Evolutionary conservation across 2,329 filamentous ascomycete genomes (phyloP), one percentile per base, ranked within the genome.

Genomic region (Penicillium glabrum): DNA sequence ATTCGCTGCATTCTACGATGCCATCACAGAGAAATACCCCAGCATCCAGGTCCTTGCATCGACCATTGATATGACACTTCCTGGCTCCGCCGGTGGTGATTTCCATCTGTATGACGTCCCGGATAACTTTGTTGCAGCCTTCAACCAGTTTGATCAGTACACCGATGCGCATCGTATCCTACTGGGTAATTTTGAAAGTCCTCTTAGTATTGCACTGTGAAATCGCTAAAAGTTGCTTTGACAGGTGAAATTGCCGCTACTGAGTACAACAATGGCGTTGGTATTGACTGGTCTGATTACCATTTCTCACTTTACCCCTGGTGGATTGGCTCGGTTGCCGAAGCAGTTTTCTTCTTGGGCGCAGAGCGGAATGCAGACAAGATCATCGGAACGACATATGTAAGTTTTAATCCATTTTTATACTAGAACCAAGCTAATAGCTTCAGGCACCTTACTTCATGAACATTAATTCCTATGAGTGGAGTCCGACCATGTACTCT

Each of bases 281-380:
- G 79, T 5, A 79, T 71, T 19, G 75, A 75, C 59, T 83, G 79
- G 75, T 61, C 70, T 2, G 79, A 78, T 3, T 64, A n/a, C 4
- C 44, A 77, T 14, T 77, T 81, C 48, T 77, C 76, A 63, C 69
- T 73, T 35, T 83, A 77, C 61, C 82, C 79, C 1, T 84, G 80
- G 76, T 83, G 82, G 84, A 82, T 83, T 49, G 86, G 84, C 26
- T 77, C 82, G 9, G 83, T 89, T 3, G 82, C 81, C 14, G 87
- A 89, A 68, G 86, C 85, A 24, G 79, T 89, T n/a, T 86, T 82
- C 54, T 76, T 89, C 16, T 79, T 89, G 59, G 83, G 86, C 19
- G 83, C 84, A 29, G 87, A 89, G 77, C 79, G 86, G 54, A 89
- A 89, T 71, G 63, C 66, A 2, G 63, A 69, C 56, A 68, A 67